Percentiles rank a stretch among this genome's conserved stretches.
Evolutionary conservation across 768 basidiomycete species (phyloP).

Genomic region (Tulasnella sp.): DNA sequence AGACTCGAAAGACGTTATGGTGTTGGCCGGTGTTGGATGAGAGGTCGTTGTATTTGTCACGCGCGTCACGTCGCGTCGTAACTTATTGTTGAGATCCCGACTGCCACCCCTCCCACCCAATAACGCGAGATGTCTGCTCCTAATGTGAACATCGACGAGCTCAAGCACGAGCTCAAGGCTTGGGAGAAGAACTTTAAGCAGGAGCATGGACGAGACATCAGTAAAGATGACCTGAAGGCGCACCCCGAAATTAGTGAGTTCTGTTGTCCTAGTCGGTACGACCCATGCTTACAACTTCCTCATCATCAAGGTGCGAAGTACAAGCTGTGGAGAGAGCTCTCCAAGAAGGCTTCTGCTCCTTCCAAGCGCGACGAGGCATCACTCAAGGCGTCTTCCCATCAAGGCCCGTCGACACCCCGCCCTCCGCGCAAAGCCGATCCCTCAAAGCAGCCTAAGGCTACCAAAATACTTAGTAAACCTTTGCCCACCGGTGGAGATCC

Average conservation of each 20-base stretch:
- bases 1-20: too few species aligned
- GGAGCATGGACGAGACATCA: conserved; percentile 16
- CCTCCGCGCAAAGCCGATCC: background rate
- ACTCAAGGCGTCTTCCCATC: background rate
- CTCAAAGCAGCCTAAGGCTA: background rate
- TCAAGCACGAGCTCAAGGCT: conserved; percentile 18
- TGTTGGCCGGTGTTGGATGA: too few species aligned
- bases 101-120: too few species aligned
- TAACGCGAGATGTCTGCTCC: conserved; percentile 9
- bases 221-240: conserved; percentile 16
- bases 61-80: too few species aligned
- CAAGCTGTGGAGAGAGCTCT: conserved; percentile 15
- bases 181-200: conserved; percentile 15
- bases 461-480: background rate
- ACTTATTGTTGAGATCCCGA: too few species aligned
- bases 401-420: background rate
- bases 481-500: background rate
- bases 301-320: conserved; percentile 17
- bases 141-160: background rate
- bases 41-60: too few species aligned
- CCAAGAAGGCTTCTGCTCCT: background rate
- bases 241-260: conserved; percentile 15
- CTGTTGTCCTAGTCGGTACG: background rate
- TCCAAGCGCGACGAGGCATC: conserved; percentile 1
- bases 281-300: background rate